Base-by-base conservation (phyloP, 139 green algal species). In the Coccomyxa sp. region DNA sequence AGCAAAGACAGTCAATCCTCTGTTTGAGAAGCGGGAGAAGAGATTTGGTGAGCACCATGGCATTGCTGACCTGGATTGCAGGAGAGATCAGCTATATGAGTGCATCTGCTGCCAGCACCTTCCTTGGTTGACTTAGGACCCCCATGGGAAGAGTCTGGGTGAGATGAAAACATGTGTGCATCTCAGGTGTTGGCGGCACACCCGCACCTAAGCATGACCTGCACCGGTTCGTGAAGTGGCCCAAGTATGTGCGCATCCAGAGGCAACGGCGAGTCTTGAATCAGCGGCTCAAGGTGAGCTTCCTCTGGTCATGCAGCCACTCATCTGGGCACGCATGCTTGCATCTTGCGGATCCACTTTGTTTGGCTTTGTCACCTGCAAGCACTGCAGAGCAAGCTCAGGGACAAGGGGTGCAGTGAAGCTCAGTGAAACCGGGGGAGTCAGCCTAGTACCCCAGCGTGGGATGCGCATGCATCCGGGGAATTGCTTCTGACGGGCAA, bases 231-330 rank as follows among this genome's bases (percentile, higher is more conserved):
- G 97, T 99, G 9, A 98, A 97, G 89, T 99, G 97, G 97, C 97
- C 97, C 80, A 97, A 97, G 87, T 99, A 99, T 82, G 95, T 99
- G 77, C 95, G 95, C 80, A 90, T 99, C 76, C 97, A 99, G 91
- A 83, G 96, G n/a, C 94, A 98, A 86, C 91, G 93, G 82, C 90
- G 96, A 77, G 91, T 99, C 78, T 89, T 99, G 35, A 90, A 92
- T 75, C 94, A 98, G 92, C 93, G 95, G 68, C 90, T 98, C 9
- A 97, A 97, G 89, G 87, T 94, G 50, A 55, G 82, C 55, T 37
- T n/a, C 64, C 50, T 7, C 1, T 64, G 50, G 22, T 18, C 50
- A 64, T 64, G 50, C 50, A 18, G 27, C 50, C 14, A 22, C 50
- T 31, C 27, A 6, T 64, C 5, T 18, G 18, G 50, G 64, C 64